Base-by-base conservation (phyloP, 129 eudicot species). In the Silybum marianum region DNA sequence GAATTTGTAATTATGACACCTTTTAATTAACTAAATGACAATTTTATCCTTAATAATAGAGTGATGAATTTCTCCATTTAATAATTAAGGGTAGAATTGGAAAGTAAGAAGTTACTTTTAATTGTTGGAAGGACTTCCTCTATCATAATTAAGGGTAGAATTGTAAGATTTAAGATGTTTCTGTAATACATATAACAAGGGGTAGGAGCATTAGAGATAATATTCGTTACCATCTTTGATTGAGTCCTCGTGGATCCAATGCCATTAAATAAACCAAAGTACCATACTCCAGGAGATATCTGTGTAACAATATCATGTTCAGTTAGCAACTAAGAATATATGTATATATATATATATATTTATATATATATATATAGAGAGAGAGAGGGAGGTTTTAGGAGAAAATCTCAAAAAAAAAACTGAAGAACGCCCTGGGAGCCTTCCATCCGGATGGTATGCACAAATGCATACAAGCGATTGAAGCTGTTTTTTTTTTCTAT, bases 281-380 rank as follows among this genome's bases (percentile, higher is more conserved):
- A 95, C 99, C 97, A 95, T 71, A 83, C 86, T 74, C 99, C 99
- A 7, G 99, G 89, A 72, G 90, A 78, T 65, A 95, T 93, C 98
- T 95, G 93, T 77, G 78, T 0, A 86, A 68, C 19, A 78, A 70
- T 70, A 67, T 78, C 6, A 7, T 1, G 72, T 78, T 24, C 48
- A 44, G 36, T 42, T 78, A 67, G 22, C 11, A 58, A 10, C 54
- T 44, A 44, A 18, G 9, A 58, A n/a, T 18, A 58, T 58, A 58
- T 58, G 18, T 54, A 58, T 1, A 58, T n/a, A 58, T 18, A 44
- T 10, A 42, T 11, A 10, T 44, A 44, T 9, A n/a, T n/a, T n/a
- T n/a, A n/a, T n/a, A n/a, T n/a, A 28, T 28, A 32, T 32, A 3
- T 4, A 32, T 32, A 32, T 32, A 38, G 7, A 38, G 0, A 36